Conservation (phyloP, 208 protist genomes). For the Acanthamoeba triangularis region DNA sequence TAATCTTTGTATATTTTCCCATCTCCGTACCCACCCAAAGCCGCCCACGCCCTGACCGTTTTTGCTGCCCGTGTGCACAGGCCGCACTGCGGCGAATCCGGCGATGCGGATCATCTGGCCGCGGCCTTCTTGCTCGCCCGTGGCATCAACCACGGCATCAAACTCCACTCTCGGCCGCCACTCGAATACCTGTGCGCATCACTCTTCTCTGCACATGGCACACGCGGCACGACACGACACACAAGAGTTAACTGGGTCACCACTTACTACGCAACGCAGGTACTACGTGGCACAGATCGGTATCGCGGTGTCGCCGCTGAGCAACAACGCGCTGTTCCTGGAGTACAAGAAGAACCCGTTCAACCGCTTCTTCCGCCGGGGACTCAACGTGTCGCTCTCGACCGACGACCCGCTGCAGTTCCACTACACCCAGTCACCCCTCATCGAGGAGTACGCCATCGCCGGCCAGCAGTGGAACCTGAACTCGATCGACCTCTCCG, state of each 20-base stretch:
- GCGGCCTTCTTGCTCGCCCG: conserved; percentile 96
- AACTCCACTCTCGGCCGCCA: conserved; percentile 95
- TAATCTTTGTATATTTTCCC: background rate
- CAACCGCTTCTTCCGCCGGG: conserved; percentile 96
- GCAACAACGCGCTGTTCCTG: conserved; percentile 99
- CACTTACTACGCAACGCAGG: conserved; percentile 15
- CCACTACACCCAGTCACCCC: conserved; percentile 98
- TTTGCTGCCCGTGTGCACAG: conserved; percentile 97
- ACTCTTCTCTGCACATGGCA: background rate
- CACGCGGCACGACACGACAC: background rate
- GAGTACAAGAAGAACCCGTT: conserved; percentile 98
- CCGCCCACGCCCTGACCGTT: background rate
- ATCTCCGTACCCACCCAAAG: too few species aligned
- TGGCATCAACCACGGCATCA: conserved; percentile 98
- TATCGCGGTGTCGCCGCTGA: conserved; percentile 99
- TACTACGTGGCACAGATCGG: conserved; percentile 99
- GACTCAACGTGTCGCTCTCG: conserved; percentile 98
- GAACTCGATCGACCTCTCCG: conserved; percentile 98
- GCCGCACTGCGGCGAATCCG: conserved; percentile 98
- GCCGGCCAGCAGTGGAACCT: conserved; percentile 97
- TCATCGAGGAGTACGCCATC: conserved; percentile 99
- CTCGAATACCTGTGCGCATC: conserved; percentile 97
- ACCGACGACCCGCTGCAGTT: conserved; percentile 99
- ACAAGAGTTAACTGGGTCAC: background rate
- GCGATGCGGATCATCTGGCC: conserved; percentile 95